These are phyloP conservation scores for Amauroascus niger DNA, from an alignment of 2,329 filamentous ascomycete genomes.

Conservation along the genomic window DNA sequence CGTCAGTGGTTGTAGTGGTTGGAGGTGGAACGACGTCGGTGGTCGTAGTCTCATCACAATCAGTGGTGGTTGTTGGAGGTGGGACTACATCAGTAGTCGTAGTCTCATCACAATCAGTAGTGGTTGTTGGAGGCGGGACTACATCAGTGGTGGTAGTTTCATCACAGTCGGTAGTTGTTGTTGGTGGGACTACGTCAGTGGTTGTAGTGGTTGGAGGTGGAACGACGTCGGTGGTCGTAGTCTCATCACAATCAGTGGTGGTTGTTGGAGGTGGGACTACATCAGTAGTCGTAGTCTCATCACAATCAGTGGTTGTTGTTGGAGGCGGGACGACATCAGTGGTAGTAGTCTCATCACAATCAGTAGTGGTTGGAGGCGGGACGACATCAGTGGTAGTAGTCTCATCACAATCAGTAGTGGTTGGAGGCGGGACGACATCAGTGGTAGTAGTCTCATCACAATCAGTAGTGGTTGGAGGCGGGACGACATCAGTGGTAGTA, in stretches of 20 bases:
- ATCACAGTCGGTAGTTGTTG: not conserved
- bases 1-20: not conserved
- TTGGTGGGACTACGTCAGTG: not conserved
- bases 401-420: not conserved
- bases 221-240: too few species aligned
- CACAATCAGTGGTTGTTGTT: not conserved
- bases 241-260: not conserved
- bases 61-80: not conserved
- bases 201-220: too few species aligned
- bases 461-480: too few species aligned
- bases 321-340: not conserved
- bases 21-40: not conserved
- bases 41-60: constrained; percentile 9
- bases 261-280: not conserved
- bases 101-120: not conserved
- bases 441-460: too few species aligned
- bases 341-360: not conserved
- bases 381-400: not conserved
- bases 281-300: not conserved
- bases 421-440: not conserved
- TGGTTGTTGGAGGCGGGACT: not conserved
- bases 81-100: not conserved
- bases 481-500: too few species aligned
- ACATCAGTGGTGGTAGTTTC: constrained; percentile 1
- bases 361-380: not conserved